These are phyloP conservation scores for Acanthamoeba sp. DNA, from an alignment of 208 protist species.

Conservation along the genomic window DNA sequence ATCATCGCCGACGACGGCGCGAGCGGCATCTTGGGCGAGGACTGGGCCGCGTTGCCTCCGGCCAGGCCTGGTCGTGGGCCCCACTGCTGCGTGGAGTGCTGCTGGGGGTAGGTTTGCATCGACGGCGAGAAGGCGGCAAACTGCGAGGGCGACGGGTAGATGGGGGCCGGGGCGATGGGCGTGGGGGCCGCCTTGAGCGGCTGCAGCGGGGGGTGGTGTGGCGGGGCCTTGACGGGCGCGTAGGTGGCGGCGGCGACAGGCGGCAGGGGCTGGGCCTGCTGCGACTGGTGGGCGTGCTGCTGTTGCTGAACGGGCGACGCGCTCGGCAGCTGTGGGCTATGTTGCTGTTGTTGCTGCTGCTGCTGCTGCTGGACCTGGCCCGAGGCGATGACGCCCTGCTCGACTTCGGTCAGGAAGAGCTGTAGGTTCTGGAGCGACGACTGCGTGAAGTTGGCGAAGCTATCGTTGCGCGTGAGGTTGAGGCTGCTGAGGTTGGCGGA, in stretches of 20 bases:
- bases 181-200: conserved; percentile 3
- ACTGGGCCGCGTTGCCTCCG: not conserved
- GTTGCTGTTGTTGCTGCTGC: not conserved
- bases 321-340: not conserved
- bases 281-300: not conserved
- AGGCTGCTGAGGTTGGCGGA: not conserved
- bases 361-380: not conserved
- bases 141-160: conserved; percentile 9
- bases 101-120: not conserved
- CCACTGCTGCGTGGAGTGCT: not conserved
- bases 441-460: conserved; percentile 29
- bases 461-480: conserved; percentile 31
- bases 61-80: not conserved
- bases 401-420: conserved; percentile 8
- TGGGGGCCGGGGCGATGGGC: conserved; percentile 15
- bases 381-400: conserved; percentile 13
- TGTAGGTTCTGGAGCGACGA: conserved; percentile 13
- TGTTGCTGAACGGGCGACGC: not conserved
- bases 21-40: not conserved
- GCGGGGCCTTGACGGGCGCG: not conserved
- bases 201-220: not conserved
- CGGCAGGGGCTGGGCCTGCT: conserved; percentile 41
- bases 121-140: conserved; percentile 15
- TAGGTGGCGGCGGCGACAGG: not conserved
- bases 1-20: not conserved